phyloP scores from a whole-genome alignment of 345 rosid genomes.

The Mangifera indica region DNA sequence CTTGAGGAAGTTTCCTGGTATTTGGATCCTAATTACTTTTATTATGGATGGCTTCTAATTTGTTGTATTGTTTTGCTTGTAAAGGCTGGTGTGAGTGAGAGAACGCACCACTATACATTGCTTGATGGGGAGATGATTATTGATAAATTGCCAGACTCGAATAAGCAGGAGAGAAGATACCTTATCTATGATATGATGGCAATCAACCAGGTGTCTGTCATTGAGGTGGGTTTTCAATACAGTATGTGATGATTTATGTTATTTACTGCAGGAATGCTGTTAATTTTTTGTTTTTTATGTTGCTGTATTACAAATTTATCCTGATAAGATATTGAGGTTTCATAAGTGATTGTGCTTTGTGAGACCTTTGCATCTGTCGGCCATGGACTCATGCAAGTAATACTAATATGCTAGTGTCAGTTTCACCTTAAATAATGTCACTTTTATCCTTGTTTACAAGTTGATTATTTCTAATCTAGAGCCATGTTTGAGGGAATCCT shows the following conservation, averaged over 20 bases:
- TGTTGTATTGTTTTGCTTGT: slow-evolving; percentile 25
- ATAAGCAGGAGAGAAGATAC: slow-evolving; percentile 94
- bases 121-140: slow-evolving; percentile 99
- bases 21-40: background rate
- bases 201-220: slow-evolving; percentile 58
- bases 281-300: background rate
- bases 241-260: background rate
- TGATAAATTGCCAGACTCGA: slow-evolving; percentile 90
- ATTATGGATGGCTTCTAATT: slow-evolving; percentile 12
- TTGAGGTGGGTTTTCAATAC: slow-evolving; percentile 54
- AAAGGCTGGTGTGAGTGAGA: slow-evolving; percentile 65
- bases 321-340: background rate
- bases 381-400: background rate
- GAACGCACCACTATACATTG: slow-evolving; percentile 78
- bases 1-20: slow-evolving; percentile 7
- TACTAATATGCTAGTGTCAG: background rate
- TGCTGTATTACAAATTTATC: too few relatives aligned
- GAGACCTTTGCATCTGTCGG: background rate
- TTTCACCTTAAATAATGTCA: background rate
- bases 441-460: background rate
- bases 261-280: background rate
- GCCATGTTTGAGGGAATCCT: background rate
- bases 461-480: background rate
- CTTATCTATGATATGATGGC: slow-evolving; percentile 97
- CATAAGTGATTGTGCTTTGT: background rate